Evolutionary conservation across 441 rosid genomes (phyloP).

Genomic region (Populus hybrid): DNA sequence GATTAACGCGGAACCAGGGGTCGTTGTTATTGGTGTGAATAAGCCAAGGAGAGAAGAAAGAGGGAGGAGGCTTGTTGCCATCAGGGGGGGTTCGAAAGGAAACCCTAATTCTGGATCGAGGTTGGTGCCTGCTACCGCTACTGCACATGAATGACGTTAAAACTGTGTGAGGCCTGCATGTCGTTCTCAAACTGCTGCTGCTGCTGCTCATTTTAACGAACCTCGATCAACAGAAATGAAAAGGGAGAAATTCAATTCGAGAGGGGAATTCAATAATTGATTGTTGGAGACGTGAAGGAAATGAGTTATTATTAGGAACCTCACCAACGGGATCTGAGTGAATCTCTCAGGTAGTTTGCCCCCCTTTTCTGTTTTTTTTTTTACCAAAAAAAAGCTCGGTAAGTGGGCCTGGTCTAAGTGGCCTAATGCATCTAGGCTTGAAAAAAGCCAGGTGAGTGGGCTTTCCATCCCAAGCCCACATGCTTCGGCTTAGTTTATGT

Average conservation of each 20-base stretch:
- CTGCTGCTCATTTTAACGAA: neutral
- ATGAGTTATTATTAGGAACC: neutral
- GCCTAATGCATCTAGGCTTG: too few species aligned
- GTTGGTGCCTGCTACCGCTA: slow-evolving; percentile 28
- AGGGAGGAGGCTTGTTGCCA: slow-evolving; percentile 33
- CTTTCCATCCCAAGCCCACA: too few species aligned
- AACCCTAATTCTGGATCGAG: slow-evolving; percentile 49
- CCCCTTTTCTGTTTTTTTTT: neutral
- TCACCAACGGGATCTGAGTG: slow-evolving; percentile 19
- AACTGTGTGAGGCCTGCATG: slow-evolving; percentile 60
- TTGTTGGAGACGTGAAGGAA: slow-evolving; percentile 25
- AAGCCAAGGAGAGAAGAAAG: slow-evolving; percentile 37
- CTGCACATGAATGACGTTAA: slow-evolving; percentile 54
- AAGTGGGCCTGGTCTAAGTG: too few species aligned
- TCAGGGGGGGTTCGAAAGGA: slow-evolving; percentile 40
- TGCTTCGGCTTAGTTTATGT: too few species aligned
- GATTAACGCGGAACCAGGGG: slow-evolving; percentile 53
- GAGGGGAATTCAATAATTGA: neutral
- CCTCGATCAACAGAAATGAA: neutral
- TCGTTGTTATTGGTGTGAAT: slow-evolving; percentile 20
- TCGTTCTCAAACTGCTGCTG: slow-evolving; percentile 56
- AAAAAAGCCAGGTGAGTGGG: too few species aligned
- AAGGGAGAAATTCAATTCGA: neutral
- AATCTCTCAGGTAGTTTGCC: slow-evolving; percentile 10
- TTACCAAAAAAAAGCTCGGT: too few species aligned